Base-by-base conservation (phyloP, 2,329 filamentous ascomycete genomes). In the Magnaporthiopsis incrustans region DNA sequence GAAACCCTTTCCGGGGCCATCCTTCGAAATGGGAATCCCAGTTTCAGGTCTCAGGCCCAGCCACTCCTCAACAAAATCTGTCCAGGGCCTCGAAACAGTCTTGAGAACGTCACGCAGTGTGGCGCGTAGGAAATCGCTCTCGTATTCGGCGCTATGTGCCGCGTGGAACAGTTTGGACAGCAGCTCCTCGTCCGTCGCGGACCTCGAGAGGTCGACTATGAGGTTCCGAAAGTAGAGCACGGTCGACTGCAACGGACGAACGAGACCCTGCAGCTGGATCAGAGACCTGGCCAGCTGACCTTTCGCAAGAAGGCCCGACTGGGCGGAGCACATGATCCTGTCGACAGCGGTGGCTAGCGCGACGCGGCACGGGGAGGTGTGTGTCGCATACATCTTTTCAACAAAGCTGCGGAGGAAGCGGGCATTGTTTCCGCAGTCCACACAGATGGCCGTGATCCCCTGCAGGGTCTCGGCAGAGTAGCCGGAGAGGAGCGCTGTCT, bases 71-170 rank as follows among this genome's bases (percentile, higher is more conserved):
- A 89, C 78, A 62, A 74, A 75, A 7, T 70, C 71, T 15, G 69
- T 70, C 74, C 74, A 77, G 1, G 74, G 74, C 33, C 67, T 70
- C 22, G 75, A 75, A 2, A 74, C 68, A 18, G 72, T 67, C 30
- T 71, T 66, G 12, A 95, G 73, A 0, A 94, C 80, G 66, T 91
- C 85, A 22, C 87, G 83, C 70, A 91, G 82, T 38, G 91, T 81
- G 27, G 83, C 80, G 26, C 84, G 83, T 27, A 92, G 75, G 65
- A 85, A 83, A 15, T 78, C 77, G 61, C 86, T 84, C 38, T 83
- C 82, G 67, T 90, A 84, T 65, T 92, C 87, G 6, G 87, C 81
- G 14, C 84, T 77, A 62, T 87, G 84, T 1, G 86, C 84, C 66
- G 86, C 83, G 33, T 83, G 77, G 67, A 89, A 89, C 1, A 90